Conservation (phyloP, 2,329 filamentous ascomycete genomes). For the Xylariaceae sp. region DNA sequence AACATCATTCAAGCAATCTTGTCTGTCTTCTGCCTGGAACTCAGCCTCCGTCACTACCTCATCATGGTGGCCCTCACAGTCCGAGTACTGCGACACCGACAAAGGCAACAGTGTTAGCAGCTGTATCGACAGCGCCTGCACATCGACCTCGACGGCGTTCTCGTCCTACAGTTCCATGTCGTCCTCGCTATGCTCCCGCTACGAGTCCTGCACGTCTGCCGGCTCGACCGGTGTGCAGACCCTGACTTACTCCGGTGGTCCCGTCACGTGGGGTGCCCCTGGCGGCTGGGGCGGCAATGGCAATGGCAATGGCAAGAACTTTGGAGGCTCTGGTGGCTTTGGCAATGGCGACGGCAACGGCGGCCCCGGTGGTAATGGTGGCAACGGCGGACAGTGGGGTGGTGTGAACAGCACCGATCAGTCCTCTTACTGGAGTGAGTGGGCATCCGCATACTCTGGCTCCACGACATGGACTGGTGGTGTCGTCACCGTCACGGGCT, state of each 20-base stretch:
- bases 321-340: slow-evolving; percentile 2
- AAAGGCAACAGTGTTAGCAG: slow-evolving; percentile 21
- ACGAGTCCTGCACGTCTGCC: slow-evolving; percentile 33
- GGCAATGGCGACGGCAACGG: slow-evolving; percentile 7
- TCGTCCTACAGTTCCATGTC: slow-evolving; percentile 32
- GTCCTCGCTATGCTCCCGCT: slow-evolving; percentile 36
- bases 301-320: slow-evolving; percentile 9
- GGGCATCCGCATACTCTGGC: slow-evolving; percentile 24
- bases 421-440: slow-evolving; percentile 25
- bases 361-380: not conserved
- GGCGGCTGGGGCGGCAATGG: slow-evolving; percentile 24
- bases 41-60: slow-evolving; percentile 20
- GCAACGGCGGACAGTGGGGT: slow-evolving; percentile 3
- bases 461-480: slow-evolving; percentile 33
- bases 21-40: slow-evolving; percentile 35
- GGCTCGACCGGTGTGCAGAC: slow-evolving; percentile 37
- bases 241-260: slow-evolving; percentile 30
- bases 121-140: slow-evolving; percentile 27
- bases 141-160: slow-evolving; percentile 20
- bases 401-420: slow-evolving; percentile 12
- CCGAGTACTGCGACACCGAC: slow-evolving; percentile 25
- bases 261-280: slow-evolving; percentile 30
- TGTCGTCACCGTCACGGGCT: slow-evolving; percentile 38
- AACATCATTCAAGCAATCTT: slow-evolving; percentile 32
- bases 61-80: slow-evolving; percentile 28